Evolutionary conservation across 2,329 filamentous ascomycete species (phyloP).

Genomic region (Aspergillus fructus): DNA sequence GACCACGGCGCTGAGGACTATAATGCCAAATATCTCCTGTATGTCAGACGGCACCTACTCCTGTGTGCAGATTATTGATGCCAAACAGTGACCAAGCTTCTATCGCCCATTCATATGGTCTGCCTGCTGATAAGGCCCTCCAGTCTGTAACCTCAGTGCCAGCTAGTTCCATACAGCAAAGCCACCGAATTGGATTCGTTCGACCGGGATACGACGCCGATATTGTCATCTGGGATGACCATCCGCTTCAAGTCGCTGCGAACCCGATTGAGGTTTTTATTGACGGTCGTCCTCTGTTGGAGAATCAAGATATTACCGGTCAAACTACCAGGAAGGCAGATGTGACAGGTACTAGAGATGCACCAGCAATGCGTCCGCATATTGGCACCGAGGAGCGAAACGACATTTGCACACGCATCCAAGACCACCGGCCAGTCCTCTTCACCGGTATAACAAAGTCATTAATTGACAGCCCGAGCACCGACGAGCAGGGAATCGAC

Average conservation of each 20-base stretch:
- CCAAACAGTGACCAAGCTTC: background rate
- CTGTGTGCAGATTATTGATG: no score
- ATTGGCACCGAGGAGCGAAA: background rate
- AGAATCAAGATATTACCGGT: background rate
- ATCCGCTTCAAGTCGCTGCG: slow-evolving; percentile 61
- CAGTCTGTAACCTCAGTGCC: slow-evolving; percentile 60
- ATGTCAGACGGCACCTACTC: background rate
- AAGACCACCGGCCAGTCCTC: background rate
- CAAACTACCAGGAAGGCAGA: background rate
- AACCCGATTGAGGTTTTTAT: slow-evolving; percentile 64
- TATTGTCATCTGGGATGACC: slow-evolving; percentile 62
- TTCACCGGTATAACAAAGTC: background rate
- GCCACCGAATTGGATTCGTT: slow-evolving; percentile 59
- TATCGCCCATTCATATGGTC: background rate
- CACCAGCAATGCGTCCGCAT: background rate
- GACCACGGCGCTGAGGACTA: slow-evolving; percentile 7
- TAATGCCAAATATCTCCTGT: background rate
- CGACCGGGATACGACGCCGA: slow-evolving; percentile 64
- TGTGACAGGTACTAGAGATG: background rate
- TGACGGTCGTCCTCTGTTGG: slow-evolving; percentile 45
- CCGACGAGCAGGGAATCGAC: background rate
- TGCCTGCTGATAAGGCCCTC: slow-evolving; percentile 56
- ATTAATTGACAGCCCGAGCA: background rate
- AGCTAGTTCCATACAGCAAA: slow-evolving; percentile 58
- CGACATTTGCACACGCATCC: background rate